Percentiles rank a stretch among this genome's conserved stretches.
Evolutionary conservation across 1,284 basidiomycete genomes (phyloP).

Genomic region (Leccinum pallidistipes): DNA sequence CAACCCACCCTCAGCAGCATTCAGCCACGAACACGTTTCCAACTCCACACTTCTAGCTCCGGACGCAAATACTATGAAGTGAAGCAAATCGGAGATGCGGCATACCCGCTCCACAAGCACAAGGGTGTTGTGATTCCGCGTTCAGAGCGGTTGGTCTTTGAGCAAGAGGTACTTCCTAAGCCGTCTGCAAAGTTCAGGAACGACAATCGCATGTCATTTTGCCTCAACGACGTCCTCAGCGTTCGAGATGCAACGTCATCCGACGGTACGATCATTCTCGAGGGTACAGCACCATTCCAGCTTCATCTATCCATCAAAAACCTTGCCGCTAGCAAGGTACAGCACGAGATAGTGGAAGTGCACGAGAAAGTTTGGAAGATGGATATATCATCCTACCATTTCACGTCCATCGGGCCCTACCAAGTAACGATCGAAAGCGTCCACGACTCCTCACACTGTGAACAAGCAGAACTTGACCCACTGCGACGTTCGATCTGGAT

Average conservation of each 20-base stretch:
- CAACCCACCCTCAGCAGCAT: slow-evolving; percentile 86
- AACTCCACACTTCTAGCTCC: slow-evolving; percentile 76
- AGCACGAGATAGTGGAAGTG: slow-evolving; percentile 58
- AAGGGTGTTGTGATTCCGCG: slow-evolving; percentile 61
- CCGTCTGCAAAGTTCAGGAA: slow-evolving; percentile 79
- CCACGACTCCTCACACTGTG: slow-evolving; percentile 78
- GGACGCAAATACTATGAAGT: slow-evolving; percentile 90
- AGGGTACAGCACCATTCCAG: slow-evolving; percentile 88
- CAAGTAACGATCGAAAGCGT: slow-evolving; percentile 76
- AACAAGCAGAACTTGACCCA: slow-evolving; percentile 67
- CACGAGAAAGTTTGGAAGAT: slow-evolving; percentile 72
- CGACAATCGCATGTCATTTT: slow-evolving; percentile 68
- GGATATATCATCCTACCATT: slow-evolving; percentile 69
- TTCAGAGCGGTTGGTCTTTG: slow-evolving; percentile 66
- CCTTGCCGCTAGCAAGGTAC: slow-evolving; percentile 64
- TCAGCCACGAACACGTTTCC: slow-evolving; percentile 78
- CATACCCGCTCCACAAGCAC: slow-evolving; percentile 77
- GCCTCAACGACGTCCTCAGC: slow-evolving; percentile 68
- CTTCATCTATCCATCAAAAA: slow-evolving; percentile 77
- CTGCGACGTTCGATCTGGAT: slow-evolving; percentile 68
- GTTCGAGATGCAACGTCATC: slow-evolving; percentile 50
- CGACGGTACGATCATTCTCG: slow-evolving; percentile 59
- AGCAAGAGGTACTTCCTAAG: slow-evolving; percentile 78
- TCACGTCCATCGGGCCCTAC: slow-evolving; percentile 80
- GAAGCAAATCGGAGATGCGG: slow-evolving; percentile 82